phyloP scores from a whole-genome alignment of 2,329 filamentous ascomycete species.

The Ustilaginoidea virens region DNA sequence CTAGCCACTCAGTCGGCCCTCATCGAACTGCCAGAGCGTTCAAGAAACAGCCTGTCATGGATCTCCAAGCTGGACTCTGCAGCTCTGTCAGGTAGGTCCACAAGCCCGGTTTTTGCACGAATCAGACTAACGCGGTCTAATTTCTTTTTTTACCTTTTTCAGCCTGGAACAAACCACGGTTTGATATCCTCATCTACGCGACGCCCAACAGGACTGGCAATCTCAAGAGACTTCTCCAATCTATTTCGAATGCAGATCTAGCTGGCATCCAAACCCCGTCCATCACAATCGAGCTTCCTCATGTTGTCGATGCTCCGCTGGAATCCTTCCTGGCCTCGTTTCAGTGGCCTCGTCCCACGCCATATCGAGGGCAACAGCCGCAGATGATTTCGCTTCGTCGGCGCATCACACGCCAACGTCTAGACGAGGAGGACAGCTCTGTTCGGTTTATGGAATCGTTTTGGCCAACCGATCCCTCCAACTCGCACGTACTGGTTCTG shows the following conservation, averaged over 20 bases:
- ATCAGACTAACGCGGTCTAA: no score
- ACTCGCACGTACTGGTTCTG: slow-evolving; percentile 69
- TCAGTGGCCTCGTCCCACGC: slow-evolving; percentile 44
- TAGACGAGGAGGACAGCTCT: slow-evolving; percentile 55
- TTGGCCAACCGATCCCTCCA: slow-evolving; percentile 51
- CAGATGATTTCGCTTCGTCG: slow-evolving; percentile 56
- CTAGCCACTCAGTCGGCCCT: slow-evolving; percentile 39
- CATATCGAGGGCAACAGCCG: slow-evolving; percentile 23
- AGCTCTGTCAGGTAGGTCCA: slow-evolving; percentile 54
- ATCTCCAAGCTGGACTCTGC: slow-evolving; percentile 60
- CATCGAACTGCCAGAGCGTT: slow-evolving; percentile 56
- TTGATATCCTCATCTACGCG: slow-evolving; percentile 78
- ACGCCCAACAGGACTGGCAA: slow-evolving; percentile 55
- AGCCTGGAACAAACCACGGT: slow-evolving; percentile 63
- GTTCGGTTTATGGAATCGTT: slow-evolving; percentile 73
- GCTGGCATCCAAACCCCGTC: slow-evolving; percentile 52
- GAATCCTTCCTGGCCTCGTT: slow-evolving; percentile 47
- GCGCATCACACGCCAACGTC: slow-evolving; percentile 45
- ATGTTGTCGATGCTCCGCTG: slow-evolving; percentile 49
- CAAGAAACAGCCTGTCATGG: slow-evolving; percentile 55
- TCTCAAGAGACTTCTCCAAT: slow-evolving; percentile 60
- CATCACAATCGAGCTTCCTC: slow-evolving; percentile 72
- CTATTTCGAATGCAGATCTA: slow-evolving; percentile 63
- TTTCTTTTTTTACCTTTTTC: no score
- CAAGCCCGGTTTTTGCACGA: no score